Percentiles rank a stretch among this genome's conserved stretches.
Evolutionary conservation across 2,329 filamentous ascomycete genomes (phyloP).

Genomic region (Hypoxylon sp.): DNA sequence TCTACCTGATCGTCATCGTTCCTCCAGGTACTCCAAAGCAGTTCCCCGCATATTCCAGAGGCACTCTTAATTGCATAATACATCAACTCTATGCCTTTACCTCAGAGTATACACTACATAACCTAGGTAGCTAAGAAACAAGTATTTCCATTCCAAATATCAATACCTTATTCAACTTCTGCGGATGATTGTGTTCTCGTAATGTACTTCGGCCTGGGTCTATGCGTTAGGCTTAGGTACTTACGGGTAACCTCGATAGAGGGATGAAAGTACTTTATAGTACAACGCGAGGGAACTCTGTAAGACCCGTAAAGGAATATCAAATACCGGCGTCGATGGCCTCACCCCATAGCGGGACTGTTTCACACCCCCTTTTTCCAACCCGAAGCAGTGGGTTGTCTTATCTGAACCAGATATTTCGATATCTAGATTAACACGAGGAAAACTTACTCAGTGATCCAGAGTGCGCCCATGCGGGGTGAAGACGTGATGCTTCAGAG

Average conservation of each 20-base stretch:
- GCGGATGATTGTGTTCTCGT: no score
- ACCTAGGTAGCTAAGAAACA: neutral
- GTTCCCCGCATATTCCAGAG: neutral
- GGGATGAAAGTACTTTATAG: neutral
- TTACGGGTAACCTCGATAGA: neutral
- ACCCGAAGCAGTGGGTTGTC: neutral
- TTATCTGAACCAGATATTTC: neutral
- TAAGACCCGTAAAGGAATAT: neutral
- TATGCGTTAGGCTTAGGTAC: neutral
- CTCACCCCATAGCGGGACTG: neutral
- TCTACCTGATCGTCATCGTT: conserved; percentile 10
- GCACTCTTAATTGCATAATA: neutral
- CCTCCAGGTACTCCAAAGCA: conserved; percentile 23
- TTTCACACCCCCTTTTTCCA: neutral
- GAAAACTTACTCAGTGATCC: conserved; percentile 3
- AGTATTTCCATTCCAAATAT: neutral
- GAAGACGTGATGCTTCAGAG: conserved; percentile 1
- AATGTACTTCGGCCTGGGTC: neutral
- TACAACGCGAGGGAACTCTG: neutral
- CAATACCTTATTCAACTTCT: neutral
- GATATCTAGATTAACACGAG: neutral
- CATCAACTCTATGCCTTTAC: neutral
- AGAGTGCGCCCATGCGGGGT: conserved; percentile 1
- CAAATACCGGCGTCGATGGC: neutral
- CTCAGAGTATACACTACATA: neutral